Conservation (phyloP, 805 yeast genomes). For the Scheffersomyces lignosus region DNA sequence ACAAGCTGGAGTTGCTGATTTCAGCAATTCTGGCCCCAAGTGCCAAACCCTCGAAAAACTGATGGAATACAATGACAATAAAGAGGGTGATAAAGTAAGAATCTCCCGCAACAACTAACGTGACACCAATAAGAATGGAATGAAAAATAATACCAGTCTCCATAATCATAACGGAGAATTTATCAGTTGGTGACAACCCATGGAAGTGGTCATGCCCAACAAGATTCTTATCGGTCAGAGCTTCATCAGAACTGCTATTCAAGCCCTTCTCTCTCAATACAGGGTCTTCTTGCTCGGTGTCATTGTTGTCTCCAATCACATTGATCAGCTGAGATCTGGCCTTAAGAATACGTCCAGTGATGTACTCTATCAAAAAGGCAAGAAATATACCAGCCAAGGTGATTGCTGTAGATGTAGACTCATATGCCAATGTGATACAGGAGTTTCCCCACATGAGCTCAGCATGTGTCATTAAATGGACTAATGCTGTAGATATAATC, state of each 20-base stretch:
- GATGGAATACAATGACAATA: constrained; percentile 33
- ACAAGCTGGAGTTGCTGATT: constrained; percentile 6
- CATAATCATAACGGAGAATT: constrained; percentile 12
- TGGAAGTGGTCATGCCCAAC: background rate
- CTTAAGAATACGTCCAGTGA: constrained; percentile 1
- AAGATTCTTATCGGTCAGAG: background rate
- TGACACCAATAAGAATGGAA: constrained; percentile 29
- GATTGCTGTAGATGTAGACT: constrained; percentile 25
- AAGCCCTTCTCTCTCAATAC: constrained; percentile 1
- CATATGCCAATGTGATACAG: constrained; percentile 24
- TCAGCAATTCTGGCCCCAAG: constrained; percentile 26
- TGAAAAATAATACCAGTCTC: constrained; percentile 34
- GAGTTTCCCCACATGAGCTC: constrained; percentile 24
- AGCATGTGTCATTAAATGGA: constrained; percentile 31
- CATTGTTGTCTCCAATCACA: background rate
- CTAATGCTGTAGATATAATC: constrained; percentile 31
- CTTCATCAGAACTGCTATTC: constrained; percentile 1
- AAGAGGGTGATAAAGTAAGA: constrained; percentile 27
- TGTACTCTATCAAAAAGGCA: constrained; percentile 23
- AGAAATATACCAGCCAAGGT: constrained; percentile 29
- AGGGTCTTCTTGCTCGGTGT: background rate
- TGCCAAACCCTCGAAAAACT: constrained; percentile 32
- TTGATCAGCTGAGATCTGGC: background rate
- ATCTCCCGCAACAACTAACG: constrained; percentile 30
- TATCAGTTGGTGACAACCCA: constrained; percentile 9